These are phyloP conservation scores for Clathrospora elynae DNA, from an alignment of 2,329 filamentous ascomycete genomes.

Conservation along the genomic window DNA sequence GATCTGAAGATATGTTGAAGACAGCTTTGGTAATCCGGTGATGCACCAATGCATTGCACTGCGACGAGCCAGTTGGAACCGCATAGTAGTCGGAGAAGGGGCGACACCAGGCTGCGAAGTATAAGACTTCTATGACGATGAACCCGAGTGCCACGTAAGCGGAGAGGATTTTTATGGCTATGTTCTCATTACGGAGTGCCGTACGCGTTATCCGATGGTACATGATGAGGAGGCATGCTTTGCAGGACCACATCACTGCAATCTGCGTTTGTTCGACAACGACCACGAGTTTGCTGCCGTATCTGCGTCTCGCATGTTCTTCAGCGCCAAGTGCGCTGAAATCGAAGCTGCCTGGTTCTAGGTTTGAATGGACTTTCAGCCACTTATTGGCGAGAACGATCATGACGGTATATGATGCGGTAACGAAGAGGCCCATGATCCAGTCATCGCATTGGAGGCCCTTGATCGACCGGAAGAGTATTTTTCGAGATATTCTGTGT, in stretches of 20 bases:
- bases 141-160: constrained; percentile 56
- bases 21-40: constrained; percentile 50
- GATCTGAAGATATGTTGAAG: constrained; percentile 54
- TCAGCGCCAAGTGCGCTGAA: constrained; percentile 47
- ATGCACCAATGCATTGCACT: constrained; percentile 42
- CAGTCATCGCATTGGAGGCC: constrained; percentile 63
- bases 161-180: constrained; percentile 52
- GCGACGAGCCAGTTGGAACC: constrained; percentile 51
- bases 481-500: constrained; percentile 50
- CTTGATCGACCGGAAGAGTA: constrained; percentile 54
- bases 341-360: constrained; percentile 54
- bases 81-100: constrained; percentile 60
- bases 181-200: constrained; percentile 33
- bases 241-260: constrained; percentile 58
- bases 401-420: constrained; percentile 56
- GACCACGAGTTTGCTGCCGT: constrained; percentile 56
- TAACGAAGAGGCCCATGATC: constrained; percentile 58
- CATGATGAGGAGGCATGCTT: constrained; percentile 60
- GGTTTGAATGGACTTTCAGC: constrained; percentile 49
- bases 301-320: constrained; percentile 41
- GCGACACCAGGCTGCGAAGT: constrained; percentile 61
- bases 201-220: constrained; percentile 57
- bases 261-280: constrained; percentile 60
- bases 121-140: constrained; percentile 54
- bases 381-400: constrained; percentile 56